phyloP scores from a whole-genome alignment of 1,284 basidiomycete genomes.

The Rhodotorula sp. region DNA sequence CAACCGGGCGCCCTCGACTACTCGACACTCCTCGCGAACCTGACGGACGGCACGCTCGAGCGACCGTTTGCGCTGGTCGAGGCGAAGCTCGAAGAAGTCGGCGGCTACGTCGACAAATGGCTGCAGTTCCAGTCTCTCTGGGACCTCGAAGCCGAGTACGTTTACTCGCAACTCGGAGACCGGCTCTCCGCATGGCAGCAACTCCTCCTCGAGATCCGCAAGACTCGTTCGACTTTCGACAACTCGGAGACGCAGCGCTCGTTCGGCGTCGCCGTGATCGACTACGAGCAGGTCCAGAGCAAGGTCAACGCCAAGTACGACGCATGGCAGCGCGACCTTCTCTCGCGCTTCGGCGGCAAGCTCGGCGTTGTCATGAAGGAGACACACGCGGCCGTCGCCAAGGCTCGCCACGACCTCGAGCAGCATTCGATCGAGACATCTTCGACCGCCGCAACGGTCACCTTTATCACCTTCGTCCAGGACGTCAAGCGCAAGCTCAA shows the following conservation, averaged over 20 bases:
- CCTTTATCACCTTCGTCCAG: conserved; percentile 98
- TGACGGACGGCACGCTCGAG: conserved; percentile 71
- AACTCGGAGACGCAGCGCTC: conserved; percentile 88
- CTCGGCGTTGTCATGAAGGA: conserved; percentile 93
- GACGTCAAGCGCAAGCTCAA: conserved; percentile 96
- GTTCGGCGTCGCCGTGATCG: conserved; percentile 89
- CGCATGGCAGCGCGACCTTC: conserved; percentile 92
- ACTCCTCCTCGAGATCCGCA: conserved; percentile 91
- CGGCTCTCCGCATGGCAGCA: conserved; percentile 89
- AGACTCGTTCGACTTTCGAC: conserved; percentile 92
- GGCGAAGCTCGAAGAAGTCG: conserved; percentile 78
- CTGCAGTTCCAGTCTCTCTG: conserved; percentile 97
- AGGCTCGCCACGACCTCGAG: conserved; percentile 91
- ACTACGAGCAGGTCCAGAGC: conserved; percentile 96
- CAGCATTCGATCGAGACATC: conserved; percentile 70
- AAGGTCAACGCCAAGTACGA: conserved; percentile 99
- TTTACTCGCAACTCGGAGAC: conserved; percentile 91
- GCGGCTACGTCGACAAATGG: conserved; percentile 93
- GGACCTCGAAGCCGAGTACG: conserved; percentile 96
- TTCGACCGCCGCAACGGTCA: conserved; percentile 90
- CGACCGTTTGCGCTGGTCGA: conserved; percentile 85
- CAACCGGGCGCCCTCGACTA: conserved; percentile 59
- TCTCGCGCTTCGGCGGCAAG: conserved; percentile 86
- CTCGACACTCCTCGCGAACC: conserved; percentile 58
- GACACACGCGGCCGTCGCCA: conserved; percentile 85